Evolutionary conservation across 805 yeast species (phyloP).

Genomic region (Groenewaldozyma tartarivorans): DNA sequence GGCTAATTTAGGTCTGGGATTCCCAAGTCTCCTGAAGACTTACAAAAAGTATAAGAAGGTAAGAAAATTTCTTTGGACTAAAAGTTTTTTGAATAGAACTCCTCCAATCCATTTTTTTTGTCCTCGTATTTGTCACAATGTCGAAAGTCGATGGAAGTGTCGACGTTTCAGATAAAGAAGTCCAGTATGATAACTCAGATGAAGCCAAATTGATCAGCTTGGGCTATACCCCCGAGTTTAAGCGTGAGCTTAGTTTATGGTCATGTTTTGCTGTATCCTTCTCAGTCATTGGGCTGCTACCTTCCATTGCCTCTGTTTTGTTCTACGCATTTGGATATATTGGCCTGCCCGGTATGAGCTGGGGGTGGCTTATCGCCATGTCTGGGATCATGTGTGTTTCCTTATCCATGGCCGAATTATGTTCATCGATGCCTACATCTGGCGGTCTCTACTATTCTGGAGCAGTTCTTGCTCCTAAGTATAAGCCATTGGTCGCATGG

Average conservation of each 20-base stretch:
- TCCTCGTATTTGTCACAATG: too few relatives aligned
- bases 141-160: too few relatives aligned
- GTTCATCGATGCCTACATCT: constrained; percentile 57
- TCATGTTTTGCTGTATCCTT: constrained; percentile 55
- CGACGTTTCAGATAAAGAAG: too few relatives aligned
- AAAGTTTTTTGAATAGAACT: too few relatives aligned
- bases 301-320: constrained; percentile 54
- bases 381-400: constrained; percentile 50
- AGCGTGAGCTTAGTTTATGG: constrained; percentile 50
- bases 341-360: constrained; percentile 55
- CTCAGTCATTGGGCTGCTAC: constrained; percentile 56
- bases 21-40: too few relatives aligned
- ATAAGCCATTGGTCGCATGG: constrained; percentile 50
- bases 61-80: too few relatives aligned
- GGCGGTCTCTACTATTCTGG: constrained; percentile 66
- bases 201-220: constrained; percentile 24
- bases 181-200: too few relatives aligned
- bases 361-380: constrained; percentile 53
- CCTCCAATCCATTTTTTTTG: too few relatives aligned
- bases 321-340: constrained; percentile 52
- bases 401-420: constrained; percentile 50
- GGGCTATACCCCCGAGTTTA: constrained; percentile 55
- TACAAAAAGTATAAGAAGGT: too few relatives aligned
- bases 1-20: too few relatives aligned
- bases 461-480: constrained; percentile 47